Conservation (phyloP, 768 basidiomycete genomes). For the Calocybe cyanea region DNA sequence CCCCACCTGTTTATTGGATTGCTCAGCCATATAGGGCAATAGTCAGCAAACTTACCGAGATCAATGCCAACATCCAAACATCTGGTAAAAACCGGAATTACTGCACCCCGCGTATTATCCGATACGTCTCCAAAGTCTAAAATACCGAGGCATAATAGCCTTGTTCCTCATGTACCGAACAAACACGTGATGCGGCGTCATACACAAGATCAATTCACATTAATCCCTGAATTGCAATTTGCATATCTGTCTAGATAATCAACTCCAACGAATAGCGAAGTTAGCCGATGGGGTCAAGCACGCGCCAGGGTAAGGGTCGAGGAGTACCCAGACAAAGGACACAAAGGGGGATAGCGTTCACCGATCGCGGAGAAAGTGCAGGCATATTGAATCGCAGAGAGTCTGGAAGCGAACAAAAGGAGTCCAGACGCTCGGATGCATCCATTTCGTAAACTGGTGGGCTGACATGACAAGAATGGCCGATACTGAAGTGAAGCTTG, state of each 20-base stretch:
- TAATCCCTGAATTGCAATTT: neutral
- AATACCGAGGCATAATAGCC: too few relatives aligned
- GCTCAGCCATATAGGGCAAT: conserved; percentile 2
- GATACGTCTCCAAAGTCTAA: conserved; percentile 8
- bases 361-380: conserved; percentile 32
- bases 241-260: neutral
- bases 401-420: conserved; percentile 24
- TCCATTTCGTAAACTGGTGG: conserved; percentile 27
- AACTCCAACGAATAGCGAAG: neutral
- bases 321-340: conserved; percentile 11
- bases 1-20: conserved; percentile 10
- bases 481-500: conserved; percentile 26
- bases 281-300: neutral
- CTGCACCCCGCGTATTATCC: conserved; percentile 21
- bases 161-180: too few relatives aligned
- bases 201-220: conserved; percentile 5
- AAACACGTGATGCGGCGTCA: neutral
- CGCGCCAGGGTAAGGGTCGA: neutral
- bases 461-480: conserved; percentile 30
- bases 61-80: conserved; percentile 3
- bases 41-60: neutral
- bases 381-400: conserved; percentile 28
- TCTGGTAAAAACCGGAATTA: conserved; percentile 10
- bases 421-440: conserved; percentile 26
- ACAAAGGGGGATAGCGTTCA: conserved; percentile 24